Base-by-base conservation (phyloP, 352 stramenopile species). In the Pythium insidiosum region DNA sequence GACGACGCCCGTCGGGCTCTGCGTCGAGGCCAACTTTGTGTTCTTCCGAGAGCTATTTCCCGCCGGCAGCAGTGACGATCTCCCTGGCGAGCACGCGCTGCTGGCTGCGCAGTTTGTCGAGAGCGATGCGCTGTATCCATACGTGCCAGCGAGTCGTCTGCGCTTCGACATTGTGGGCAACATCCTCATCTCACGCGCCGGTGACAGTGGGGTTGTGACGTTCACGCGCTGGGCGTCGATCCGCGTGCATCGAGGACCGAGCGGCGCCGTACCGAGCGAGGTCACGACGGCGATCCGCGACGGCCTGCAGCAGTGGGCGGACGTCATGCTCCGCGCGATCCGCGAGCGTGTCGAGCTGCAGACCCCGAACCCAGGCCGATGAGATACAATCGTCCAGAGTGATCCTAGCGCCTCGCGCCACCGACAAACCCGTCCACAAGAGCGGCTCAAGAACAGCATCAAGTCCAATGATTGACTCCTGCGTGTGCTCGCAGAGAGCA, bases 91-190 rank as follows among this genome's bases (percentile, higher is more conserved):
- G 19, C 50, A 58, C 36, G 50, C 37, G 3, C 9, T 58, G 0
- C 4, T 53, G 0, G 25, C 23, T 18, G 29, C 38, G 6, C 29
- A 58, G 20, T 35, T 24, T 3, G 41, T 57, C 26, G 49, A 46
- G 19, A 29, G 16, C 11, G 49, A 57, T 13, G 49, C 10, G 16
- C 23, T 57, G 24, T 57, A 57, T 43, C 49, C 49, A 26, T 57
- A 57, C 43, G 37, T 47, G 13, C 49, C 49, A 1, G 5, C 13
- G 2, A 23, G 41, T 9, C 49, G 49, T 23, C 29, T 57, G 10
- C 47, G 47, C 19, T 21, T 48, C 38, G 47, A 48, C 26, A 18
- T 55, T 2, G 19, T 38, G n/a, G 39, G 39, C 28, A 29, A 22
- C 11, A 37, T 24, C 18, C 13, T 45, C 18, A 46, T 46, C 15